Base-by-base conservation (phyloP, 1,139 yeast genomes). In the Saccharomyces hybrid region DNA sequence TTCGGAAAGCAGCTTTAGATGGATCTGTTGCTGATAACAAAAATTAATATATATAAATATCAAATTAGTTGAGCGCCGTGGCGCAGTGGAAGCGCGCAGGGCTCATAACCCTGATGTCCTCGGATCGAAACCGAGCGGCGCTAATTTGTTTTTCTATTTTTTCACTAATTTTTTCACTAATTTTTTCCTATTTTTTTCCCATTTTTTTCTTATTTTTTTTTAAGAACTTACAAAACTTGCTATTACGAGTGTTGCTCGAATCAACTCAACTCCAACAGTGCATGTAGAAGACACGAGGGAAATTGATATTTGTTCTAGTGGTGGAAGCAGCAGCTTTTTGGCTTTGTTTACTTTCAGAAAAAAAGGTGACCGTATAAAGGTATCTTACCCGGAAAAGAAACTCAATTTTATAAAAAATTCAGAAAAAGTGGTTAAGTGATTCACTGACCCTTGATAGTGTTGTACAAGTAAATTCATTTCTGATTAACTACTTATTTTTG, bases 61-160 rank as follows among this genome's bases (percentile, higher is more conserved):
- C 44, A 38, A 38, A 4, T 16, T 38, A 25, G 48, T 4, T 26
- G 11, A 75, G 88, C 88, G 87, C 83, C 82, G 90, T 87, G 95
- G 95, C 96, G 96, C 96, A 88, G 96, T 83, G 96, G 96, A 86
- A 88, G 96, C 96, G 96, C 95, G 95, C 95, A 85, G 95, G 95
- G 95, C 95, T 86, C 95, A 88, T 89, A 89, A 89, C 96, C 96
- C 96, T 88, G 96, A 88, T 85, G 96, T 88, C 96, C 95, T 84
- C 79, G 95, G 96, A 89, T 89, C 96, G 96, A 89, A 88, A 89
- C 96, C 91, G 79, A 84, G 95, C 91, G 87, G 87, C 95, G 96
- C 96, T 88, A 88, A 56, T 62, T 32, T 32, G 7, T 31, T 11
- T 29, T 63, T 59, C 57, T 58, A 59, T 51, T 53, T 29, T 29